phyloP scores from a whole-genome alignment of 2,329 filamentous ascomycete genomes.

The Fusarium azukiicola region DNA sequence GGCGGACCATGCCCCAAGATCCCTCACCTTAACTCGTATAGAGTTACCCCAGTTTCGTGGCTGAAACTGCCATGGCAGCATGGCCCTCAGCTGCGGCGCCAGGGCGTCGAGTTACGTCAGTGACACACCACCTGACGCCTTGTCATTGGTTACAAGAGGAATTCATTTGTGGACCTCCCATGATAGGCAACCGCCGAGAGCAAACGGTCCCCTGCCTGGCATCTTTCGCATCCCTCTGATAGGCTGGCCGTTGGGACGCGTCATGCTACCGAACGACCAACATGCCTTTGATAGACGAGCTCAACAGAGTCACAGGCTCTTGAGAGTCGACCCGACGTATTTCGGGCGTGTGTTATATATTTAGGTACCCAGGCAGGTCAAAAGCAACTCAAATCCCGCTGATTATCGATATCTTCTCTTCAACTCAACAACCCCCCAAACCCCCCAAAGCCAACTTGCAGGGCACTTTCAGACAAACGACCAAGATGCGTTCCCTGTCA shows the following conservation, averaged over 20 bases:
- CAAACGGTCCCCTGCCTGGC: background rate
- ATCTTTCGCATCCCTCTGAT: background rate
- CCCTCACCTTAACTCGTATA: background rate
- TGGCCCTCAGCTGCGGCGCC: background rate
- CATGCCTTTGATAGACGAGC: background rate
- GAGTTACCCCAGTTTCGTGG: background rate
- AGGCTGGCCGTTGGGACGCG: background rate
- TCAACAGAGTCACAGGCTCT: background rate
- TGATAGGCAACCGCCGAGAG: constrained; percentile 1
- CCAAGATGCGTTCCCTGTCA: background rate
- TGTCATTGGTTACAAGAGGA: background rate
- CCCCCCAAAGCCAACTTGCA: background rate
- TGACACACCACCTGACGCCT: background rate
- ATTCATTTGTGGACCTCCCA: background rate
- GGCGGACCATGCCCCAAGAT: background rate
- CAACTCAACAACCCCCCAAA: background rate
- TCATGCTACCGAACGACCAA: background rate
- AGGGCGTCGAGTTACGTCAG: background rate
- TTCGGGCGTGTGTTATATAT: background rate
- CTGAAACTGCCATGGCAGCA: background rate
- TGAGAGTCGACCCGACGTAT: background rate
- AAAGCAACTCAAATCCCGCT: background rate
- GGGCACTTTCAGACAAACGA: background rate
- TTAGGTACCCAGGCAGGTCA: background rate
- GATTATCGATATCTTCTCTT: background rate